Evolutionary conservation across 2,329 filamentous ascomycete species (phyloP), one percentile per base, ranked within the genome.

Genomic region (Endoconidiophora polonica): DNA sequence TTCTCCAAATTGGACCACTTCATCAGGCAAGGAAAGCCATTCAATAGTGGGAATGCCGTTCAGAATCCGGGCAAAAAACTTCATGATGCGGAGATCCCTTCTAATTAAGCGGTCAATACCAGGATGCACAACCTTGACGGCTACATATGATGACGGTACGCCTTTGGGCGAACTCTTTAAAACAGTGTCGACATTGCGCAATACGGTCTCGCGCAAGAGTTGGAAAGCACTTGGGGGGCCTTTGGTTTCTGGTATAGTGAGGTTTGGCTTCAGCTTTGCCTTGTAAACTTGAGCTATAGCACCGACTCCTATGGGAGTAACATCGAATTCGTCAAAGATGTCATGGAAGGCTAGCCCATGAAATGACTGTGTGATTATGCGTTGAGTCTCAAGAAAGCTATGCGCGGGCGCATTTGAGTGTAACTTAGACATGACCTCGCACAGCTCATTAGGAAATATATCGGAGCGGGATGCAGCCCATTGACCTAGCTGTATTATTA

Each of bases 271-370:
- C 43, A 98, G 67, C 63, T 87, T 95, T 0, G 91, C 91, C 61
- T 86, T 93, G 72, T 98, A 98, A 2, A 96, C 91, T 63, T 98
- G 91, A 0, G 91, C 91, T 58, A 98, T 96, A 26, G 91, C 91
- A 9, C 91, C 91, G 1, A 96, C 90, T 1, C 91, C 91, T 0
- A 98, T 68, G 0, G 91, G 91, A 56, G 72, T 78, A 65, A 93
- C 85, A 24, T 95, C 74, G 57, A 98, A 98, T 62, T 96, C 91
- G 26, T 94, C 86, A 58, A 98, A 98, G 53, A 98, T 95, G 4
- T 94, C 85, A 10, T 90, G 79, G 56, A 98, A 95, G 0, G 65
- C 59, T 50, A 83, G 74, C 1, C 83, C 86, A 52, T 79, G 77
- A 60, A 98, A 98, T 0, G 91, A 88, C 36, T 77, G 76, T 57